phyloP scores from a whole-genome alignment of 257 asterid species.

The Misopates orontium region DNA sequence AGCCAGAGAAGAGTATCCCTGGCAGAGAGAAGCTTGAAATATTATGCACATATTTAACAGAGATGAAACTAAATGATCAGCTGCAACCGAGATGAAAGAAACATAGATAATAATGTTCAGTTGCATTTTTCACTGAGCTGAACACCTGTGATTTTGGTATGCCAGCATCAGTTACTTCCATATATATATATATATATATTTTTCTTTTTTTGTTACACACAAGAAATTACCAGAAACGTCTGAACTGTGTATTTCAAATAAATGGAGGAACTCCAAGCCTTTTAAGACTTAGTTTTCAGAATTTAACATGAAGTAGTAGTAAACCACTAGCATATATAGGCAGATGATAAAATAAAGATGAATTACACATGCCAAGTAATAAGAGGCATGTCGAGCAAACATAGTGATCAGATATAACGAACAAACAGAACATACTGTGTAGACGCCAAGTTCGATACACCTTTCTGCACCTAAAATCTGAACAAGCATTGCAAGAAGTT shows the following conservation, averaged over 20 bases:
- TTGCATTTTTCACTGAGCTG: too few relatives aligned
- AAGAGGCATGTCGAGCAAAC: neutral
- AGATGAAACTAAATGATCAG: neutral
- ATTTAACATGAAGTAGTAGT: neutral
- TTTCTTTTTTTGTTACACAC: neutral
- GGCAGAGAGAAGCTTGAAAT: constrained; percentile 12
- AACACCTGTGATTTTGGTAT: too few relatives aligned
- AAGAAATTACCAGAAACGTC: neutral
- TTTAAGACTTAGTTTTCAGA: neutral
- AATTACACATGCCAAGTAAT: neutral
- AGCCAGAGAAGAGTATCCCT: constrained; percentile 98
- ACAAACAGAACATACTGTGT: constrained; percentile 52
- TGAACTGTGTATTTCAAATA: neutral
- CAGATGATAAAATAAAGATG: neutral
- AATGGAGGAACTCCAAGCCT: neutral
- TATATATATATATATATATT: neutral
- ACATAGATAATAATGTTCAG: too few relatives aligned
- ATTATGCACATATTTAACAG: neutral
- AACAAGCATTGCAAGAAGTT: constrained; percentile 88
- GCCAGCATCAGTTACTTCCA: too few relatives aligned
- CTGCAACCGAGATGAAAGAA: neutral
- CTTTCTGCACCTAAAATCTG: constrained; percentile 82
- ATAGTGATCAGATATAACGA: constrained; percentile 1
- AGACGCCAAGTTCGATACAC: constrained; percentile 94
- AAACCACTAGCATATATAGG: neutral